Evolutionary conservation across 345 rosid genomes (phyloP).

Genomic region (Erodium maritimum): DNA sequence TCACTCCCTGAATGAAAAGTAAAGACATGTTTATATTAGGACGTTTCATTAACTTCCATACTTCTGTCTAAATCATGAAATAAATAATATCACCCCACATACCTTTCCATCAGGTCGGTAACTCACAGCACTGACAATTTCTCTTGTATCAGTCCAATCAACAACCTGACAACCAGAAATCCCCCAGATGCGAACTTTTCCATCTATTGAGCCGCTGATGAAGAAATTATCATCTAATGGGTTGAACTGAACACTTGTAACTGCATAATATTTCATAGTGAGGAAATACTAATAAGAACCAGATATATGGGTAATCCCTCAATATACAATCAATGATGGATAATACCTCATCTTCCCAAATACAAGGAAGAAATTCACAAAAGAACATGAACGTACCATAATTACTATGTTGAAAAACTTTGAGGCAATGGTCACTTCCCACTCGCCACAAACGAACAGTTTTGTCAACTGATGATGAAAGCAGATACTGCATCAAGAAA

Average conservation of each 20-base stretch:
- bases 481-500: conserved; percentile 49
- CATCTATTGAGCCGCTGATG: conserved; percentile 81
- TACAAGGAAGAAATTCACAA: conserved; percentile 3
- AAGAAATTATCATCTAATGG: conserved; percentile 62
- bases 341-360: not conserved
- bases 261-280: conserved; percentile 27
- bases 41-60: not conserved
- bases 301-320: not conserved
- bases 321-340: not conserved
- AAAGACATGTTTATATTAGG: not conserved
- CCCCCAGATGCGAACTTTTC: conserved; percentile 80
- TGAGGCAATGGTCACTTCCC: conserved; percentile 45
- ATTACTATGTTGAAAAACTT: conserved; percentile 58
- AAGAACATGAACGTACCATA: conserved; percentile 35
- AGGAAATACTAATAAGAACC: not conserved
- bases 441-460: conserved; percentile 76
- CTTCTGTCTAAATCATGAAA: conserved; percentile 1
- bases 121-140: conserved; percentile 71
- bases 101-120: conserved; percentile 88
- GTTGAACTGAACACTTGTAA: conserved; percentile 75
- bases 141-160: conserved; percentile 68
- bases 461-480: conserved; percentile 68
- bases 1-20: conserved; percentile 19
- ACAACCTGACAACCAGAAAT: conserved; percentile 49
- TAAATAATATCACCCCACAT: conserved; percentile 10